Conservation (phyloP, 225 moss, liverwort and hornwort genomes). For the Ulota crispa region DNA sequence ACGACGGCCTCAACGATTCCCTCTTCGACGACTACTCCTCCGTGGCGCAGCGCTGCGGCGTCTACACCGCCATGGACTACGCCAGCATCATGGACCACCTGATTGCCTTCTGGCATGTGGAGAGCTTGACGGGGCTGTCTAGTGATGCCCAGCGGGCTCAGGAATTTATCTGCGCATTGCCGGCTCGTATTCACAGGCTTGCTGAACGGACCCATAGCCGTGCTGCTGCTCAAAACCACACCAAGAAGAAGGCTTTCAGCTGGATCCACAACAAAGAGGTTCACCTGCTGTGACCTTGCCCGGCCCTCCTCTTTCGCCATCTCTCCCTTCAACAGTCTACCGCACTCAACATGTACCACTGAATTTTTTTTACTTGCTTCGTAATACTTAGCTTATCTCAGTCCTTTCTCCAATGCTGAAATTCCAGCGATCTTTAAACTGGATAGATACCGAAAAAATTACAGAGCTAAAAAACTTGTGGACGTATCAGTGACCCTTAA, state of each 20-base stretch:
- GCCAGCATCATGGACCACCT: conserved; percentile 79
- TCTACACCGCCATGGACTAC: conserved; percentile 81
- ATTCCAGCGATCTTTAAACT: no score
- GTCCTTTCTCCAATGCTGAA: neutral
- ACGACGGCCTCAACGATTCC: conserved; percentile 59
- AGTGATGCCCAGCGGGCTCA: conserved; percentile 75
- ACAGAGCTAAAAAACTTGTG: no score
- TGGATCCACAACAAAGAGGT: conserved; percentile 86
- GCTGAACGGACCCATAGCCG: conserved; percentile 39
- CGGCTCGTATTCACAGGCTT: conserved; percentile 58
- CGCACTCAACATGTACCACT: neutral
- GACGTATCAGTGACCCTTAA: no score
- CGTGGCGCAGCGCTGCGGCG: conserved; percentile 69
- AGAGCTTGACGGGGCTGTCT: conserved; percentile 61
- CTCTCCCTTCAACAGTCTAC: neutral
- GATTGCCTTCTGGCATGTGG: conserved; percentile 71
- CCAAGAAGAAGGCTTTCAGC: conserved; percentile 52
- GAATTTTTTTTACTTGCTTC: neutral
- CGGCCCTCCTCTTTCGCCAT: neutral
- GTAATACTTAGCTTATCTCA: neutral
- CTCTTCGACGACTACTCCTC: conserved; percentile 68
- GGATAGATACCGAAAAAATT: no score
- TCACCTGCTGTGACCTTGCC: conserved; percentile 37
- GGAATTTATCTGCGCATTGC: conserved; percentile 70
- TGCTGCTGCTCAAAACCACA: conserved; percentile 39